Evolutionary conservation across 129 eudicot genomes (phyloP), one percentile per base, ranked within the genome.

Genomic region (Deinandra increscens): DNA sequence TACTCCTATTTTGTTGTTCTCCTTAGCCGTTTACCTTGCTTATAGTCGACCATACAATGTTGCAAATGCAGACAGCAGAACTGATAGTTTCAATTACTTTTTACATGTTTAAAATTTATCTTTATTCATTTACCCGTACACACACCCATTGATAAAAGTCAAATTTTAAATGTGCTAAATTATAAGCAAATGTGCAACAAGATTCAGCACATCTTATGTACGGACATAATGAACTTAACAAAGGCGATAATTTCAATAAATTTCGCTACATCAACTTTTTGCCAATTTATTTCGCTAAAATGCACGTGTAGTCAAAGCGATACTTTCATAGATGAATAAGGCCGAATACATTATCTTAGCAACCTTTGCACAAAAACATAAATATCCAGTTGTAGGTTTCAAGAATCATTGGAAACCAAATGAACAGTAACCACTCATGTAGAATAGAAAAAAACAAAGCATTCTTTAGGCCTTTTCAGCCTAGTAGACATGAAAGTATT

Each of bases 31-130:
- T 62, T 34, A 62, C 63, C 53, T 20, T 36, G 29, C 14, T 12
- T 62, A 48, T 31, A 51, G 70, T 49, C 51, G 34, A 60, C 51
- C 62, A 34, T 61, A 61, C 15, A 48, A 33, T 60, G 68, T 42
- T 33, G 37, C 37, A 33, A 33, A 33, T 71, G n/a, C n/a, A 3
- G 31, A 26, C 31, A 26, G 23, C 44, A 45, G 45, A 72, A 46
- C 17, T 46, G 22, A 46, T 12, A 14, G n/a, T 19, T 36, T 22
- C 31, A 19, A 33, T 45, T 45, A 26, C 15, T 18, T 9, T 15
- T 42, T 26, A 43, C 26, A 11, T 46, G 17, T 9, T 31, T 59
- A 23, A 51, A 3, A 4, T 45, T 3, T 14, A 13, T 45, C 7
- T 55, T 26, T 55, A 70, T 59, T 70, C 12, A 15, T 42, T 12